Conservation (phyloP, 257 asterid genomes). For the Solanum chaucha region DNA sequence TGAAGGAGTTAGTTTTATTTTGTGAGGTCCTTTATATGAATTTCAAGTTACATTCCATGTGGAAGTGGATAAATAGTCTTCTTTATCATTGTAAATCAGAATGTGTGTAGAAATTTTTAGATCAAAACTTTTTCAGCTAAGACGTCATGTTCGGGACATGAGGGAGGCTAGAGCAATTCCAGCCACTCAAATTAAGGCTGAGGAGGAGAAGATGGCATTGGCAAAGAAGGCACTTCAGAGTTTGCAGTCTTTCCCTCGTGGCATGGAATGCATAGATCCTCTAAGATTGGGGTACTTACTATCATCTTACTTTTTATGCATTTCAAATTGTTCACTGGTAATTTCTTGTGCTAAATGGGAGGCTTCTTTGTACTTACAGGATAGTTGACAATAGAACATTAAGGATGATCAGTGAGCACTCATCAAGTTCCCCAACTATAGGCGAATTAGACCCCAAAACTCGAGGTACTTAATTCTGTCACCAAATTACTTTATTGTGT, state of each 20-base stretch:
- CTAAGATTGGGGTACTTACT: constrained; percentile 81
- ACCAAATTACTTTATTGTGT: not conserved
- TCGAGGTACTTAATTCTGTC: constrained; percentile 50
- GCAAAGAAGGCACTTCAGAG: constrained; percentile 56
- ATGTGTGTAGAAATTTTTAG: not conserved
- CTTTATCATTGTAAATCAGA: not conserved
- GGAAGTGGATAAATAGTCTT: not conserved
- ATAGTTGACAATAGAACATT: constrained; percentile 80
- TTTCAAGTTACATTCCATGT: not conserved
- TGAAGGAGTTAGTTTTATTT: not conserved
- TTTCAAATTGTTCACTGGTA: not conserved
- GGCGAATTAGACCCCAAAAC: constrained; percentile 55
- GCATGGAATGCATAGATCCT: constrained; percentile 99
- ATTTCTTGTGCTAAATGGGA: not conserved
- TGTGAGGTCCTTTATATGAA: not conserved
- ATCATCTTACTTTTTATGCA: constrained; percentile 10
- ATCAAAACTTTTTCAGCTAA: constrained; percentile 44
- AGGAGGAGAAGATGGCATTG: constrained; percentile 39
- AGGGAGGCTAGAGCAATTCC: constrained; percentile 83
- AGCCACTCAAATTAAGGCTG: constrained; percentile 36
- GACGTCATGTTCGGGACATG: constrained; percentile 90
- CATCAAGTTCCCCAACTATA: constrained; percentile 44
- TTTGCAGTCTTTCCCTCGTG: constrained; percentile 89
- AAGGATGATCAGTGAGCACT: constrained; percentile 70
- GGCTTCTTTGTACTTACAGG: constrained; percentile 35